Conservation (phyloP, 2,329 filamentous ascomycete species). For the Aspergillus nomiae region DNA sequence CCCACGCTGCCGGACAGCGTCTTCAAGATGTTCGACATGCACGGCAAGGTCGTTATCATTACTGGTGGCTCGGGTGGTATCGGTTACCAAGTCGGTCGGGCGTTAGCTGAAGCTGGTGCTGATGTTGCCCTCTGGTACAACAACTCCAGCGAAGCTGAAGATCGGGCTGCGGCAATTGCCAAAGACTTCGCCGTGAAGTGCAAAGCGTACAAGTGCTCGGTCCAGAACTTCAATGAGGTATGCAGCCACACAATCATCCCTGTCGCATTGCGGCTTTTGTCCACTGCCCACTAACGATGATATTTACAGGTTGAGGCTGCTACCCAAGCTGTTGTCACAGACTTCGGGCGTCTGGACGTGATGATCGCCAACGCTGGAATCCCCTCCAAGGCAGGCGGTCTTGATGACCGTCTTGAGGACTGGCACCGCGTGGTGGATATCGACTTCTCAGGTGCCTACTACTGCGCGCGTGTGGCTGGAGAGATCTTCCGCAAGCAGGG, state of each 20-base stretch:
- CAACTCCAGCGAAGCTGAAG: slow-evolving; percentile 2
- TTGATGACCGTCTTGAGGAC: slow-evolving; percentile 40
- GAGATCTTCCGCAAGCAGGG: slow-evolving; percentile 38
- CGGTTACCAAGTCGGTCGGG: not conserved
- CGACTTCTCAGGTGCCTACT: slow-evolving; percentile 42
- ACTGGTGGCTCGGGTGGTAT: slow-evolving; percentile 7
- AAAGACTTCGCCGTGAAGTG: not conserved
- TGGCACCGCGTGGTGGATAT: slow-evolving; percentile 43
- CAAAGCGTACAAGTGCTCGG: not conserved
- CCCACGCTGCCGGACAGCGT: not conserved
- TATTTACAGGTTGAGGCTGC: slow-evolving; percentile 45
- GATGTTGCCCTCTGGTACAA: slow-evolving; percentile 37
- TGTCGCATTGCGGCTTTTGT: not conserved
- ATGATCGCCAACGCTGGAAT: slow-evolving; percentile 76
- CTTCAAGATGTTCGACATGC: not conserved
- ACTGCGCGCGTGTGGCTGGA: slow-evolving; percentile 39
- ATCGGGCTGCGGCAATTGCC: not conserved
- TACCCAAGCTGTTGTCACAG: not conserved
- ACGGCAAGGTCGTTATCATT: slow-evolving; percentile 18
- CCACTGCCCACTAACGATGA: not conserved
- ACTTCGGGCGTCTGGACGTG: slow-evolving; percentile 68
- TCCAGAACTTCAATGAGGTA: not conserved
- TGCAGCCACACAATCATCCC: not conserved
- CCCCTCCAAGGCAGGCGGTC: slow-evolving; percentile 53
- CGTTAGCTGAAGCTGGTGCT: slow-evolving; percentile 42